Percentiles rank a stretch among this genome's conserved stretches.
Conservation (phyloP, 179 eudicot genomes). For the Drosera spatulata region DNA sequence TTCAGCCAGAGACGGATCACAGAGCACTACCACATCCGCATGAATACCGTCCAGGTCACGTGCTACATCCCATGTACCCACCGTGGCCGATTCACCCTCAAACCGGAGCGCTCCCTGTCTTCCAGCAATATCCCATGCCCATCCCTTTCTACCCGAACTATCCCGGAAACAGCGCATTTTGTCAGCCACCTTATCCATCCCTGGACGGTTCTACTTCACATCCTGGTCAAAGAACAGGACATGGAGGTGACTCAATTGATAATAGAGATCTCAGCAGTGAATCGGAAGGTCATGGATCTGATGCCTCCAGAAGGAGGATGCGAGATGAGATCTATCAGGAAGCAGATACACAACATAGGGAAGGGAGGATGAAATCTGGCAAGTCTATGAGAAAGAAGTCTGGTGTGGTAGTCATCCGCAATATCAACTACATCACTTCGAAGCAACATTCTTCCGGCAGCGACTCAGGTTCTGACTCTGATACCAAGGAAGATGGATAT, state of each 20-base stretch:
- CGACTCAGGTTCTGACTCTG: slow-evolving; percentile 37
- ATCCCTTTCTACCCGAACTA: slow-evolving; percentile 74
- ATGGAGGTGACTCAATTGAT: slow-evolving; percentile 49
- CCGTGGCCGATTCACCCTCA: slow-evolving; percentile 79
- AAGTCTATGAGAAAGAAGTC: slow-evolving; percentile 42
- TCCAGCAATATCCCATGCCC: slow-evolving; percentile 73
- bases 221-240: slow-evolving; percentile 29
- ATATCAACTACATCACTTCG: slow-evolving; percentile 71
- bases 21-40: slow-evolving; percentile 39
- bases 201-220: slow-evolving; percentile 35
- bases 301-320: slow-evolving; percentile 15
- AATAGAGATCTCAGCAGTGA: slow-evolving; percentile 35
- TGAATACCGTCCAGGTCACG: slow-evolving; percentile 47
- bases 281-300: slow-evolving; percentile 30
- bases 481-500: slow-evolving; percentile 28
- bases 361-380: slow-evolving; percentile 37
- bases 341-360: slow-evolving; percentile 24
- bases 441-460: slow-evolving; percentile 37
- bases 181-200: slow-evolving; percentile 49
- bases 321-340: slow-evolving; percentile 23
- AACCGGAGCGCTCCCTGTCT: slow-evolving; percentile 49
- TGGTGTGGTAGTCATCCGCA: slow-evolving; percentile 72
- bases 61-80: slow-evolving; percentile 62
- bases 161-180: slow-evolving; percentile 47
- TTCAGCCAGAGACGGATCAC: slow-evolving; percentile 23